Evolutionary conservation across 2,329 filamentous ascomycete species (phyloP).

Genomic region (Bipolaris zeicola): DNA sequence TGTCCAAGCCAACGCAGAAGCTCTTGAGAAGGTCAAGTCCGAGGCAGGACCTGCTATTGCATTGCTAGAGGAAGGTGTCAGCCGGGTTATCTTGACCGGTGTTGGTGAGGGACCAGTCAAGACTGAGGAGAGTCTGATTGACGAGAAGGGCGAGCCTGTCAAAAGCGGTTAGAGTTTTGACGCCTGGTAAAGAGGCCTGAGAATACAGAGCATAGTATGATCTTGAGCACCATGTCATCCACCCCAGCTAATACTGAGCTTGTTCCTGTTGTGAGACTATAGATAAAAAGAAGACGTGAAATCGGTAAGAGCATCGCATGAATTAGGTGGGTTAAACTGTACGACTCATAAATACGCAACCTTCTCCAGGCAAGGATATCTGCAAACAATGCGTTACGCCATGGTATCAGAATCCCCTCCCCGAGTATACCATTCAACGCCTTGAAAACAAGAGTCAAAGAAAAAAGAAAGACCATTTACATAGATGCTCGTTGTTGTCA

Average conservation of each 20-base stretch:
- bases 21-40: conserved; percentile 68
- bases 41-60: conserved; percentile 47
- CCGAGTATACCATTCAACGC: conserved; percentile 17
- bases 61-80: conserved; percentile 75
- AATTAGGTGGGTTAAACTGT: conserved; percentile 3
- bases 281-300: not conserved
- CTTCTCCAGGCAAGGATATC: conserved; percentile 1
- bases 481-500: not conserved
- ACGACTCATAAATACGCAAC: not conserved
- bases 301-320: not conserved
- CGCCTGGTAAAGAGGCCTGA: conserved; percentile 3
- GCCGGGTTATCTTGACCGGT: conserved; percentile 85
- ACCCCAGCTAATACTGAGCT: not conserved
- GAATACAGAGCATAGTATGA: conserved; percentile 12
- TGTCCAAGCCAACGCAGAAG: conserved; percentile 55
- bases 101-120: conserved; percentile 88
- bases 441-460: not conserved
- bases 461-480: not conserved
- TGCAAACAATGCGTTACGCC: conserved; percentile 8
- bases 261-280: not conserved
- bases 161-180: conserved; percentile 15
- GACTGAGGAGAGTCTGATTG: conserved; percentile 77
- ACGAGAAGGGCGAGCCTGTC: conserved; percentile 57
- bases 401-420: conserved; percentile 17
- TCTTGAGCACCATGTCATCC: not conserved